These are phyloP conservation scores for Aeminium ludgeri DNA, from an alignment of 495 filamentous ascomycete genomes.

Conservation along the genomic window DNA sequence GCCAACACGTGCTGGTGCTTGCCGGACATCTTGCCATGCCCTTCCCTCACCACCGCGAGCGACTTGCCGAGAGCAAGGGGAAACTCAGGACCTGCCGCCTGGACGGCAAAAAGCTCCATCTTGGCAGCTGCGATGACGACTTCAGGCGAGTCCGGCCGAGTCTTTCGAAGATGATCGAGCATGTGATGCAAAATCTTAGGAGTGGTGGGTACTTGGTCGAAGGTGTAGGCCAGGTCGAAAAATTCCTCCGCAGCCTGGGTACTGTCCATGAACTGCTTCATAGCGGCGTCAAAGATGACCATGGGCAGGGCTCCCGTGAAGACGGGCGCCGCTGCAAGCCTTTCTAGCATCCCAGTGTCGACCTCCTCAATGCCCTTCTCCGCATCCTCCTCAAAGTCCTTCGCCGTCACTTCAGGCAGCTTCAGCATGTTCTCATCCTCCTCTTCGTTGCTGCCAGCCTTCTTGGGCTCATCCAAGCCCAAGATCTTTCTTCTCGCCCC, in stretches of 20 bases:
- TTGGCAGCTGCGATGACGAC: constrained; percentile 53
- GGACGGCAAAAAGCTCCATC: constrained; percentile 49
- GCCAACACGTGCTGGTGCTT: neutral
- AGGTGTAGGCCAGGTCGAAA: constrained; percentile 60
- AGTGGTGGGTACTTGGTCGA: constrained; percentile 45
- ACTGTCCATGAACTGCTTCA: constrained; percentile 57
- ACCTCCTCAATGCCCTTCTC: constrained; percentile 15
- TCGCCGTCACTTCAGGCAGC: constrained; percentile 44
- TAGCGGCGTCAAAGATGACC: constrained; percentile 77
- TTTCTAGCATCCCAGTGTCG: constrained; percentile 37
- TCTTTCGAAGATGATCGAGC: constrained; percentile 37
- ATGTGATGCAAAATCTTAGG: constrained; percentile 60
- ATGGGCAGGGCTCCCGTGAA: constrained; percentile 80
- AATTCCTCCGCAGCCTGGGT: constrained; percentile 55
- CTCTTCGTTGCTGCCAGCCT: constrained; percentile 23
- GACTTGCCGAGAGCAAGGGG: constrained; percentile 49
- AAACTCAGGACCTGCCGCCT: constrained; percentile 47
- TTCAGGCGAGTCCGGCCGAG: constrained; percentile 29
- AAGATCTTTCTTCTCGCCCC: constrained; percentile 51
- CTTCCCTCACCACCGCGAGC: constrained; percentile 38
- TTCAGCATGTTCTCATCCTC: constrained; percentile 36
- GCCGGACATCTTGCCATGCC: neutral
- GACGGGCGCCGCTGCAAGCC: constrained; percentile 60
- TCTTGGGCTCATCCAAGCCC: constrained; percentile 41
- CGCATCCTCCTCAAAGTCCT: constrained; percentile 46